These are phyloP conservation scores for Pelargonium fulgidum DNA, from an alignment of 441 rosid genomes.

Conservation along the genomic window DNA sequence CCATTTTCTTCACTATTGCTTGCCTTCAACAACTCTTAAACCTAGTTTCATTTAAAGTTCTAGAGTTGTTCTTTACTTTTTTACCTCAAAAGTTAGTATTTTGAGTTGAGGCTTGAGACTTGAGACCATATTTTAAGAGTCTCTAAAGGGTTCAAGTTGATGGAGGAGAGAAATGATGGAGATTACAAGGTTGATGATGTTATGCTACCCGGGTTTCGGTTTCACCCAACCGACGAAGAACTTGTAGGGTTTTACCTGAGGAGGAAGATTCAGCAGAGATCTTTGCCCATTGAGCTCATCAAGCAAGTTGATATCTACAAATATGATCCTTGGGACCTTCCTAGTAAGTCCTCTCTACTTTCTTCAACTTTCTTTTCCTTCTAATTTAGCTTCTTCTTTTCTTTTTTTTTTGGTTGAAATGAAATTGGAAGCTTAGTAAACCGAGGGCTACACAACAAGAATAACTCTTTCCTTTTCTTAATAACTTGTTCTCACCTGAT, in stretches of 20 bases:
- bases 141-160: slow-evolving; percentile 9
- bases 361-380: no score
- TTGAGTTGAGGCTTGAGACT: no score
- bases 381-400: no score
- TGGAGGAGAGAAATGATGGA: slow-evolving; percentile 50
- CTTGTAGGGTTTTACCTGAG: slow-evolving; percentile 82
- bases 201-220: slow-evolving; percentile 81
- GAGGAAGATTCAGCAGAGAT: slow-evolving; percentile 54
- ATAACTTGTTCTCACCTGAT: neutral
- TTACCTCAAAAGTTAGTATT: no score
- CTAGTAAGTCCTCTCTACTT: slow-evolving; percentile 45
- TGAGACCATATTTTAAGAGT: no score
- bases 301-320: slow-evolving; percentile 67
- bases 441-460: no score
- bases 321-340: slow-evolving; percentile 59
- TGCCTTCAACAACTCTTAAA: no score
- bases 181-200: slow-evolving; percentile 53
- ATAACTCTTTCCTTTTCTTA: neutral
- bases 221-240: slow-evolving; percentile 60
- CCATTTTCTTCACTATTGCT: no score
- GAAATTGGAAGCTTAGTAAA: no score
- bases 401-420: neutral
- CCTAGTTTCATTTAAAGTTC: no score
- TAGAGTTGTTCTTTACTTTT: no score
- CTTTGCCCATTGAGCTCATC: slow-evolving; percentile 74